Percentiles rank a stretch among this genome's conserved stretches.
Conservation (phyloP, 2,329 filamentous ascomycete species). For the Botrytis medusae region DNA sequence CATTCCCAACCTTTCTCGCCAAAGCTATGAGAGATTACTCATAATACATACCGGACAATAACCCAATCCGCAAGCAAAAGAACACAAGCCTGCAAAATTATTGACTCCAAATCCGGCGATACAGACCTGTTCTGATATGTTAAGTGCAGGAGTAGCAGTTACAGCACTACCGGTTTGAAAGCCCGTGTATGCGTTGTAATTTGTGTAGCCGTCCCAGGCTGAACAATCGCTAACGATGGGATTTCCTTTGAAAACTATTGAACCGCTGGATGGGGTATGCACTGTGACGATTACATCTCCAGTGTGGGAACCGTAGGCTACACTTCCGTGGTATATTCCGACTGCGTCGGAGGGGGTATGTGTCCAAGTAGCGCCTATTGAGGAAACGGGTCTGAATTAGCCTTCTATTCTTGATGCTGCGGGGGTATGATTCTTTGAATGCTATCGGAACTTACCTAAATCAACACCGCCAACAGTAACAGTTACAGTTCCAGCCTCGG, state of each 20-base stretch:
- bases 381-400: background rate
- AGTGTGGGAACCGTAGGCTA: background rate
- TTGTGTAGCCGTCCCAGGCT: background rate
- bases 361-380: background rate
- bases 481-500: background rate
- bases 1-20: too few species aligned
- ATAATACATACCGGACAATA: background rate
- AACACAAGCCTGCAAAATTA: background rate
- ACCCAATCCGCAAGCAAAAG: background rate
- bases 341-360: background rate
- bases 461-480: background rate
- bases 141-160: background rate
- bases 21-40: background rate
- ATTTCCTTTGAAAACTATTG: background rate
- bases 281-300: background rate
- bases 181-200: background rate
- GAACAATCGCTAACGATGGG: background rate
- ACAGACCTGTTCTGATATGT: slow-evolving; percentile 1
- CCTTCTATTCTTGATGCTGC: background rate
- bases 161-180: background rate
- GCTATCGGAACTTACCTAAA: background rate
- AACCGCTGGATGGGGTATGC: background rate
- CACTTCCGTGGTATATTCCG: background rate
- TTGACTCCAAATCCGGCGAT: background rate
- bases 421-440: background rate